Base-by-base conservation (phyloP, 2,329 filamentous ascomycete genomes). In the Ceratocystiopsis sp. region DNA sequence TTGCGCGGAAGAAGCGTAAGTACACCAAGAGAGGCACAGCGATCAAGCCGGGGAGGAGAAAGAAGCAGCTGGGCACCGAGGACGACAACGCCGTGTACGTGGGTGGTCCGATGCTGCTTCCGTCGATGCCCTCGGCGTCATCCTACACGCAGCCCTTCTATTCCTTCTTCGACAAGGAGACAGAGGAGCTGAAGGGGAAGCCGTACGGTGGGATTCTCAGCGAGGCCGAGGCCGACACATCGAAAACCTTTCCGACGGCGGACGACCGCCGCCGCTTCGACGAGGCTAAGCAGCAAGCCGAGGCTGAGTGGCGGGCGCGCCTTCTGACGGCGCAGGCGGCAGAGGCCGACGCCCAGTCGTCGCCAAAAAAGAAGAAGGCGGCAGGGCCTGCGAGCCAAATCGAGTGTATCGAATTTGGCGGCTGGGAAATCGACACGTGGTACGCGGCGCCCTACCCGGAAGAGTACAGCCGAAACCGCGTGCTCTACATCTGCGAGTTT, bases 401-500 rank as follows among this genome's bases (percentile, higher is more conserved):
- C 58, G 93, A 96, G 60, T 95, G 87, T 62, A 94, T 98, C 63
- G 91, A 94, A 54, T 96, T 98, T 62, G 91, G 91, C 38, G 85
- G 86, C 42, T 93, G 82, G 70, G 91, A 98, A 60, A 98, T 98
- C 53, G 91, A 98, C 58, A 98, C 91, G 3, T 96, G 91, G 87
- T 95, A 98, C 62, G 89, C 91, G 29, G 91, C 91, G 35, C 93
- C 91, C 13, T 98, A 98, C 57, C 91, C 91, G 0, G 91, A 95
- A 58, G 91, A 98, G 61, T 98, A 98, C 66, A 96, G 86, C 59
- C 78, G 89, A 50, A 96, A 98, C 57, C 80, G 84, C 29, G 83
- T 94, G 35, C 72, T 98, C n/a, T 96, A 94, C 61, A 96, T 98
- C 49, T 98, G 91, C 68, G 93, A 98, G 60, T 98, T 96, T 60